These are phyloP conservation scores for Pythium myriotylum DNA, from an alignment of 352 stramenopile species.

Conservation along the genomic window DNA sequence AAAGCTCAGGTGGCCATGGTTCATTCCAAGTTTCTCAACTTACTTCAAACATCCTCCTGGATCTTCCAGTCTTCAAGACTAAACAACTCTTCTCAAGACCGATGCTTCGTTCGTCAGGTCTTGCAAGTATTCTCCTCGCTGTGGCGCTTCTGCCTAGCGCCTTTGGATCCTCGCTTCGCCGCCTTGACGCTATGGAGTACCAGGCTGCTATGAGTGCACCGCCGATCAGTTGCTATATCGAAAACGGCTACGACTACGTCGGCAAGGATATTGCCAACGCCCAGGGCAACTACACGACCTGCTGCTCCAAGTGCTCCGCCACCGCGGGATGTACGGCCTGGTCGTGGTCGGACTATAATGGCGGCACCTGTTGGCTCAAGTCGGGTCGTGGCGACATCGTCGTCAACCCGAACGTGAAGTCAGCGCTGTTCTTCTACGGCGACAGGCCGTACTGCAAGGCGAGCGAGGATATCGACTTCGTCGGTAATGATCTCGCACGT, in stretches of 20 bases:
- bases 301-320: conserved; percentile 36
- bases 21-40: conserved; percentile 10
- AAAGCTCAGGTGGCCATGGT: neutral
- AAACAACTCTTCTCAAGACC: too few species aligned
- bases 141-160: neutral
- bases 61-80: neutral
- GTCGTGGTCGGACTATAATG: conserved; percentile 27
- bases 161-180: neutral
- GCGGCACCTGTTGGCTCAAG: conserved; percentile 30
- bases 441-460: neutral
- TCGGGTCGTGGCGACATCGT: neutral
- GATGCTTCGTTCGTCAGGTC: neutral
- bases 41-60: neutral
- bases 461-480: neutral
- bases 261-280: conserved; percentile 29
- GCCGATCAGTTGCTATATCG: neutral
- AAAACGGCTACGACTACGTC: conserved; percentile 26
- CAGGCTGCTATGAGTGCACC: neutral
- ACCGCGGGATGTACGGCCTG: conserved; percentile 6
- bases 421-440: neutral
- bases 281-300: conserved; percentile 11
- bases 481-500: conserved; percentile 12
- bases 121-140: neutral
- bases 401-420: conserved; percentile 16
- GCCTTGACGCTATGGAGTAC: neutral